A percentile compares a stretch with the other conserved stretches of the same genome.
phyloP scores from a whole-genome alignment of 495 filamentous ascomycete species.

The Hyaloscypha variabilis region DNA sequence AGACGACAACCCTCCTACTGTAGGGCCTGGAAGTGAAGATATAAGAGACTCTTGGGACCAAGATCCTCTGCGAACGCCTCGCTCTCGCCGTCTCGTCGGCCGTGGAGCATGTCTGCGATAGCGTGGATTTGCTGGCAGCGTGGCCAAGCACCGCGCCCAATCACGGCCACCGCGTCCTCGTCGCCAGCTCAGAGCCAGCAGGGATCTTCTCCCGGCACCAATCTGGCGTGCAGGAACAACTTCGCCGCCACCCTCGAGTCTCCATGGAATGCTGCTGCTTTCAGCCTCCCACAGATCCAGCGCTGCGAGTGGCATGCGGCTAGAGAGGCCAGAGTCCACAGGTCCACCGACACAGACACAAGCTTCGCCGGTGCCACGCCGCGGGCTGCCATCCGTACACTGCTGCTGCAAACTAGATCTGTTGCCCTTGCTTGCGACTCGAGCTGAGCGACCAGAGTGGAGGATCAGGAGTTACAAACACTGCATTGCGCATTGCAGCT shows the following conservation, averaged over 20 bases:
- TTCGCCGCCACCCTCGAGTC: constrained; percentile 19
- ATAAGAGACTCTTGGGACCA: not conserved
- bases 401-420: not conserved
- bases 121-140: constrained; percentile 26
- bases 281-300: constrained; percentile 32
- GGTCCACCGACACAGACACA: not conserved
- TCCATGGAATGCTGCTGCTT: constrained; percentile 15
- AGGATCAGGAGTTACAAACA: constrained; percentile 14
- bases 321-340: not conserved
- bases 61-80: not conserved
- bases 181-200: constrained; percentile 1
- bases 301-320: constrained; percentile 15
- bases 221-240: constrained; percentile 15
- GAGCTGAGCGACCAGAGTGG: constrained; percentile 1
- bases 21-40: not conserved
- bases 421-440: constrained; percentile 2
- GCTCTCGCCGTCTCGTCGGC: not conserved
- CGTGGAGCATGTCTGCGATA: constrained; percentile 6
- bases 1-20: constrained; percentile 3
- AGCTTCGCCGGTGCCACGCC: constrained; percentile 18
- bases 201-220: constrained; percentile 11
- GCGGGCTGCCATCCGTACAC: not conserved
- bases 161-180: constrained; percentile 4
- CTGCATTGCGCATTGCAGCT: constrained; percentile 20
- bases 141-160: constrained; percentile 18